Base-by-base conservation (phyloP, 2,329 filamentous ascomycete genomes). In the Fusarium sterilihyphosum region DNA sequence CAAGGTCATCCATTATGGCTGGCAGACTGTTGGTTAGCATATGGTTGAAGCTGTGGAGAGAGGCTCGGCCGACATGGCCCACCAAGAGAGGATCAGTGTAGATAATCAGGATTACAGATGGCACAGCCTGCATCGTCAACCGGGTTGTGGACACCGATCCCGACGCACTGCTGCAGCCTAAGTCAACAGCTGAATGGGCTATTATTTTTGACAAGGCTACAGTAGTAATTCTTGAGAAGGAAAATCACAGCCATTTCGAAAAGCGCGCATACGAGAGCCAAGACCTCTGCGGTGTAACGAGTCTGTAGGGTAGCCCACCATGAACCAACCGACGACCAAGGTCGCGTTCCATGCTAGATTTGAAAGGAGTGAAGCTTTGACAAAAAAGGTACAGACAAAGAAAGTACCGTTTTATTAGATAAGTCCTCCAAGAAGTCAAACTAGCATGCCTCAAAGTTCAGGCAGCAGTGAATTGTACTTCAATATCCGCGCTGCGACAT, bases 281-380 rank as follows among this genome's bases (percentile, higher is more conserved):
- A 22, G 16, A 29, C 4, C 18, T 29, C 5, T 3, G 0, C 0
- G 14, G 3, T 14, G 10, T 3, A 8, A 5, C 10, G 4, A 0
- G 8, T 47, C 13, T 16, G 6, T 49, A 49, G 46, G 46, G 46
- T 49, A 29, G 26, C 6, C 18, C 13, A 22, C 20, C 13, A 22
- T 16, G 4, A 11, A 47, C 3, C 26, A 16, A 16, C 18, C 18
- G 9, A 16, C 13, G 8, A 17, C 9, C 26, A 17, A 17, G 14
- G 9, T 4, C 20, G 6, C 26, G 9, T 22, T 31, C 4, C 8
- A 31, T 29, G 13, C 13, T 4, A 8, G 20, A 4, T 14, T 3
- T 13, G 11, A 13, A 20, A 18, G 7, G 17, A 26, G 17, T 46
- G 8, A 26, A 13, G 11, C 11, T 24, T 26, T 20, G 11, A 13